Conservation (phyloP, 2,329 filamentous ascomycete species). For the Apiospora rasikravindrae region DNA sequence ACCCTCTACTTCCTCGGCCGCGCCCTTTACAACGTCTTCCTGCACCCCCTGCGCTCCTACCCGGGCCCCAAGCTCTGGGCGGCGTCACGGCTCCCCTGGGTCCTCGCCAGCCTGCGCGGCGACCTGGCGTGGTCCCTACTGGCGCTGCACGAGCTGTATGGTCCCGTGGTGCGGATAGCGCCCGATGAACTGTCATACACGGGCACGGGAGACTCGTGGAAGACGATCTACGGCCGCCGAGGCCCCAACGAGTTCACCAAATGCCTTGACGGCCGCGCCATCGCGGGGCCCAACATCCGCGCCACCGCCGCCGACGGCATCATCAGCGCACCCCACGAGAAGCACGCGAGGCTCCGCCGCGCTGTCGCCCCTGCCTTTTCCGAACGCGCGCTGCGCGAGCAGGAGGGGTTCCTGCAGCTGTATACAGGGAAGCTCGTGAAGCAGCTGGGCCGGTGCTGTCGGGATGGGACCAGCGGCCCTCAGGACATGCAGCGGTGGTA, state of each 20-base stretch:
- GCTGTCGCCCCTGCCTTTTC: slow-evolving; percentile 30
- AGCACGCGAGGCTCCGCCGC: slow-evolving; percentile 22
- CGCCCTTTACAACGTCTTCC: slow-evolving; percentile 22
- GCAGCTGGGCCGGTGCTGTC: slow-evolving; percentile 18
- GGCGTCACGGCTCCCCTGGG: slow-evolving; percentile 10
- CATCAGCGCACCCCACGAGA: slow-evolving; percentile 35
- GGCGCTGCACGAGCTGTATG: slow-evolving; percentile 21
- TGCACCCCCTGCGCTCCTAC: slow-evolving; percentile 21
- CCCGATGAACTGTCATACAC: slow-evolving; percentile 41
- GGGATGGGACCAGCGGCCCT: slow-evolving; percentile 9
- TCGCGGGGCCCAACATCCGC: not conserved
- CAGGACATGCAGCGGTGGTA: slow-evolving; percentile 25
- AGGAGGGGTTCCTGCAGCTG: slow-evolving; percentile 28
- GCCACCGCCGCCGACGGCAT: slow-evolving; percentile 32
- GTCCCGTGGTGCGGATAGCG: slow-evolving; percentile 22
- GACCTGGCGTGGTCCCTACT: not conserved
- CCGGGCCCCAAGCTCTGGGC: slow-evolving; percentile 22
- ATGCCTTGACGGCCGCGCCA: slow-evolving; percentile 26
- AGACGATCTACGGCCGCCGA: slow-evolving; percentile 47
- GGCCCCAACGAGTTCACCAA: slow-evolving; percentile 30
- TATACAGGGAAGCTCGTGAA: slow-evolving; percentile 30
- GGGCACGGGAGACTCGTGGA: slow-evolving; percentile 42
- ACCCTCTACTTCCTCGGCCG: not conserved
- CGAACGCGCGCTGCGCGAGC: slow-evolving; percentile 28
- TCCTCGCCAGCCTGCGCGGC: slow-evolving; percentile 19